phyloP scores from a whole-genome alignment of 2,329 filamentous ascomycete genomes.

The Thermothelomyces thermophilus region DNA sequence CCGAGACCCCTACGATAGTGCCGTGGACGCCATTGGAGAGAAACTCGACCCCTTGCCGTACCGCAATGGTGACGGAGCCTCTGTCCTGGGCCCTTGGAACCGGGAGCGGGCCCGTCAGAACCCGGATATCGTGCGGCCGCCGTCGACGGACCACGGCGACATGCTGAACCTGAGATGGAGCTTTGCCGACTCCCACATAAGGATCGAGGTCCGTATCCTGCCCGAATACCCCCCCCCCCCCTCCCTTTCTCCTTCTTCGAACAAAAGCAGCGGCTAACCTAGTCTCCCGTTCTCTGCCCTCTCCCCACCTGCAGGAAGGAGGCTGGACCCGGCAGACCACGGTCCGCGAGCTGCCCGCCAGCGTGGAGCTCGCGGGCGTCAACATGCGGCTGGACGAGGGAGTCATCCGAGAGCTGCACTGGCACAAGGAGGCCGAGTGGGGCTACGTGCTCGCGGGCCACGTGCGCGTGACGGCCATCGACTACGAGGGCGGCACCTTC shows the following conservation, averaged over 20 bases:
- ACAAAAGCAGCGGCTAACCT: too few relatives aligned
- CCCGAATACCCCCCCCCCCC: neutral
- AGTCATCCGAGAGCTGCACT: constrained; percentile 70
- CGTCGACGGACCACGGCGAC: constrained; percentile 65
- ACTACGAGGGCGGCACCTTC: constrained; percentile 69
- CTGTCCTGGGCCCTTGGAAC: constrained; percentile 65
- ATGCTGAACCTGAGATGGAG: constrained; percentile 69
- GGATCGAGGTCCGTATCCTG: constrained; percentile 47
- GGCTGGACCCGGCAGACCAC: constrained; percentile 74
- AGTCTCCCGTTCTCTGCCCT: too few relatives aligned
- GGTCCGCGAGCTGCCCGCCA: constrained; percentile 55
- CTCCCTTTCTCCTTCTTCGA: too few relatives aligned
- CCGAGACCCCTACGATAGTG: constrained; percentile 55
- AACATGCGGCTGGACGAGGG: constrained; percentile 71
- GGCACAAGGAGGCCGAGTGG: constrained; percentile 78
- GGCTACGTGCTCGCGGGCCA: constrained; percentile 65
- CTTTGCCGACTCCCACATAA: constrained; percentile 57
- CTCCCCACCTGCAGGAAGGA: constrained; percentile 48
- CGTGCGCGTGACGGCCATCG: constrained; percentile 65
- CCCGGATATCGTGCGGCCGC: constrained; percentile 65
- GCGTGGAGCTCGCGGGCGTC: constrained; percentile 65
- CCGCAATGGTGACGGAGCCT: constrained; percentile 57
- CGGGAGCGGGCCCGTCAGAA: constrained; percentile 60
- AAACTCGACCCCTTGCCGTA: constrained; percentile 59
- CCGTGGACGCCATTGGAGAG: constrained; percentile 54